Evolutionary conservation across 306 rosid genomes (phyloP).

Genomic region (Citrullus mucosospermus): DNA sequence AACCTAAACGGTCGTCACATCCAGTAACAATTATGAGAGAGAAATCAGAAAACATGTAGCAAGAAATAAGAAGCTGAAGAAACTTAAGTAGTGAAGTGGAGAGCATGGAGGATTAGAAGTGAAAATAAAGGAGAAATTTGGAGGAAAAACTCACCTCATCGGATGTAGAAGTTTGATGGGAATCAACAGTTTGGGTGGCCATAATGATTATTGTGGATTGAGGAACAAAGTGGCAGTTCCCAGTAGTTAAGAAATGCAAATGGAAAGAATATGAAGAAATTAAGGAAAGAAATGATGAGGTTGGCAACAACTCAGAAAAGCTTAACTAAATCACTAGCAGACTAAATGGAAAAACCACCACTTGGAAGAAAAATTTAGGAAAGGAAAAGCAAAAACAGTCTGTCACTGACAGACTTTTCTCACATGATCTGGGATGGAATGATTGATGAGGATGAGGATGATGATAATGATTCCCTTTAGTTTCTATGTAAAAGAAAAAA

Average conservation of each 20-base stretch:
- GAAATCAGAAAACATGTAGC: not conserved
- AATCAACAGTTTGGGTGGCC: conserved; percentile 11
- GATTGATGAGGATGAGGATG: conserved; percentile 8
- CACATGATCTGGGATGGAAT: conserved; percentile 5
- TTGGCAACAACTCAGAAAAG: conserved; percentile 7
- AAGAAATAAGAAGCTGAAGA: not conserved
- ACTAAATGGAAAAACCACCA: not conserved
- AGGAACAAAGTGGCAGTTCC: not conserved
- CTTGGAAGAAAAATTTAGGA: not conserved
- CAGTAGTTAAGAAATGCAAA: not conserved
- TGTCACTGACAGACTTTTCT: conserved; percentile 6
- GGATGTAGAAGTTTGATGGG: conserved; percentile 6
- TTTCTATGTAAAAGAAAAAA: not conserved
- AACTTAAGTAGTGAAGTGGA: not conserved
- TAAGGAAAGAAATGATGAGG: conserved; percentile 8
- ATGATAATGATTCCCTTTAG: conserved; percentile 6
- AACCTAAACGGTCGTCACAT: not conserved
- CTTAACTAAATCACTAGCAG: not conserved
- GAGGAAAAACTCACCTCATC: conserved; percentile 8
- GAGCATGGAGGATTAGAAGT: not conserved
- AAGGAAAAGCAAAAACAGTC: not conserved
- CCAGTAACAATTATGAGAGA: not conserved
- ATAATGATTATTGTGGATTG: conserved; percentile 12
- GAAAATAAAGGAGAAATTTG: not conserved
- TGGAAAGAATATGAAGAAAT: conserved; percentile 2